phyloP scores from a whole-genome alignment of 148 eudicot genomes.

The Pharnaceum exiguum region DNA sequence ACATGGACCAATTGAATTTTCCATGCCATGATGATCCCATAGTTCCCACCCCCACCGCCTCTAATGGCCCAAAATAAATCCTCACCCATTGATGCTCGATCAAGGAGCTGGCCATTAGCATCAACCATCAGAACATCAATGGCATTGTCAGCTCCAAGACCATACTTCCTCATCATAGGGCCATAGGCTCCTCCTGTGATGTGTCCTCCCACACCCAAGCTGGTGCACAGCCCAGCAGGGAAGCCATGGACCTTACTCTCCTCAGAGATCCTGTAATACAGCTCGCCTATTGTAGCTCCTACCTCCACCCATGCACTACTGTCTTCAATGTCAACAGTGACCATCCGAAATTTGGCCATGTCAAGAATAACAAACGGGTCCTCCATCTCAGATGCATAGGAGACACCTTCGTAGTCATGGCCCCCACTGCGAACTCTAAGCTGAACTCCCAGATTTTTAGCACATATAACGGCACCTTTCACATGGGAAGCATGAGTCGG shows the following conservation, averaged over 20 bases:
- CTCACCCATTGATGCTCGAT: conserved; percentile 43
- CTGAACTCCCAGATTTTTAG: conserved; percentile 24
- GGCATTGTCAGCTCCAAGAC: conserved; percentile 45
- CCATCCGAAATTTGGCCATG: conserved; percentile 26
- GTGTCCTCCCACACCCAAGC: conserved; percentile 36
- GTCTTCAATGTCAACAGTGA: conserved; percentile 23
- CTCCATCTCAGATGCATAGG: conserved; percentile 27
- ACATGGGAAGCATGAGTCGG: conserved; percentile 28
- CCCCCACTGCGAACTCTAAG: conserved; percentile 47
- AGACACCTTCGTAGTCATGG: conserved; percentile 48
- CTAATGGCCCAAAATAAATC: conserved; percentile 50
- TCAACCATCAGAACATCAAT: conserved; percentile 39
- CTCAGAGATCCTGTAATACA: conserved; percentile 33
- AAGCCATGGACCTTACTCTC: conserved; percentile 28
- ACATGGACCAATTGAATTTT: conserved; percentile 39
- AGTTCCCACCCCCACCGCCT: conserved; percentile 40
- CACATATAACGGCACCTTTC: conserved; percentile 27
- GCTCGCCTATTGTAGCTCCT: conserved; percentile 46
- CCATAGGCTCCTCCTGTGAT: conserved; percentile 41
- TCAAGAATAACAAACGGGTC: conserved; percentile 38
- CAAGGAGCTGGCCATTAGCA: conserved; percentile 33
- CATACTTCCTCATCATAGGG: conserved; percentile 42
- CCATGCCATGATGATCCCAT: conserved; percentile 45
- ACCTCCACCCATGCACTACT: conserved; percentile 42
- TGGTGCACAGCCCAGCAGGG: conserved; percentile 31